Percentiles rank a stretch among this genome's conserved stretches.
Conservation (phyloP, 805 yeast species). For the Yamadazyma akitaensis region DNA sequence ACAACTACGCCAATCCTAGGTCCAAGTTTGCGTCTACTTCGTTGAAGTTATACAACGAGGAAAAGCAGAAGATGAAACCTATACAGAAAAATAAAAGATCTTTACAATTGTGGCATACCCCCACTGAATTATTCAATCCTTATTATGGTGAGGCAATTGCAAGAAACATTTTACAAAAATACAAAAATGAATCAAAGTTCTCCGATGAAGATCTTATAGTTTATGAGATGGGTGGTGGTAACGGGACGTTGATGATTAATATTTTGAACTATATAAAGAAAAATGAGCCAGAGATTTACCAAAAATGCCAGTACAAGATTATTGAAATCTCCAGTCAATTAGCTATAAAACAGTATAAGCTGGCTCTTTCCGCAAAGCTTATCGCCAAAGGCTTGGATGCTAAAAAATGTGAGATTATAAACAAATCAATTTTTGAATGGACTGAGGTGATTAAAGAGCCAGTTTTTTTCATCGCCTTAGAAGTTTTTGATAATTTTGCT, state of each 20-base stretch:
- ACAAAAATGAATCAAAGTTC: constrained; percentile 57
- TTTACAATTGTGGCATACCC: constrained; percentile 84
- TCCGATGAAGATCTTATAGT: constrained; percentile 71
- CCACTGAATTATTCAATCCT: constrained; percentile 82
- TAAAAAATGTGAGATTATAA: constrained; percentile 59
- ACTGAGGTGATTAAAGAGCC: constrained; percentile 54
- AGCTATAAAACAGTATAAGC: constrained; percentile 51
- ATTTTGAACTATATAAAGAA: constrained; percentile 60
- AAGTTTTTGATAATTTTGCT: constrained; percentile 79
- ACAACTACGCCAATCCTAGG: constrained; percentile 15
- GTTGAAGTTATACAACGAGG: constrained; percentile 15
- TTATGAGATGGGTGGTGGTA: constrained; percentile 89
- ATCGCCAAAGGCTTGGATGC: constrained; percentile 45
- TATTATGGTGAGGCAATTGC: constrained; percentile 86
- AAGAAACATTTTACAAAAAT: constrained; percentile 62
- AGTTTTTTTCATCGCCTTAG: constrained; percentile 75
- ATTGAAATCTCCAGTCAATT: constrained; percentile 68
- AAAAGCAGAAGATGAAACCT: constrained; percentile 21
- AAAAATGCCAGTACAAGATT: constrained; percentile 62
- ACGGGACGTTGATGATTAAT: constrained; percentile 80
- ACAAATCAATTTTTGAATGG: constrained; percentile 79
- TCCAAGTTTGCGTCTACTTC: constrained; percentile 29
- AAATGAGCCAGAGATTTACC: constrained; percentile 71
- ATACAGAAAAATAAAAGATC: constrained; percentile 32
- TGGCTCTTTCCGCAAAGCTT: constrained; percentile 33